Evolutionary conservation across 148 eudicot genomes (phyloP).

Genomic region (Amaranthus palmeri): DNA sequence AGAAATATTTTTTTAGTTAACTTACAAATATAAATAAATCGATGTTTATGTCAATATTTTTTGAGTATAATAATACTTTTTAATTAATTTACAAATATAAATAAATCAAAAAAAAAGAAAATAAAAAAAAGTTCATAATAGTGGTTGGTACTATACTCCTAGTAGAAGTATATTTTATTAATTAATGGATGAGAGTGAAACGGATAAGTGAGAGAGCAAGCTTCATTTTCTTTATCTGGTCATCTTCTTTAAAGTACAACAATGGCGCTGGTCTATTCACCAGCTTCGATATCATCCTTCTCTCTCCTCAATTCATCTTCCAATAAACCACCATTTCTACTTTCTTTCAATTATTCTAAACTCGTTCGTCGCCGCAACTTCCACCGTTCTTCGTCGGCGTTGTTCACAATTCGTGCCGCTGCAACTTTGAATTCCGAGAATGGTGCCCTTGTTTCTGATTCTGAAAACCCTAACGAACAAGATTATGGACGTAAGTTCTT

Average conservation of each 20-base stretch:
- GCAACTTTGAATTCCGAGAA: slow-evolving; percentile 57
- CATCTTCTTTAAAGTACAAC: slow-evolving; percentile 13
- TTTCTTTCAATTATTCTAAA: slow-evolving; percentile 18
- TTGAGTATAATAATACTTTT: no score
- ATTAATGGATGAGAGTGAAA: neutral
- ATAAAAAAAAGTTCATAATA: no score
- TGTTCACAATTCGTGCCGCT: slow-evolving; percentile 45
- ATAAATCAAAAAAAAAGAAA: no score
- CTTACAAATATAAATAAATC: no score
- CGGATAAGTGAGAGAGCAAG: slow-evolving; percentile 15
- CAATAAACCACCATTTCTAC: slow-evolving; percentile 9
- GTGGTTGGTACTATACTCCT: no score
- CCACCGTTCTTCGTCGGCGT: slow-evolving; percentile 15
- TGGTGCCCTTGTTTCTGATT: slow-evolving; percentile 49
- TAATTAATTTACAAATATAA: no score
- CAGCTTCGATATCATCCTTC: slow-evolving; percentile 21
- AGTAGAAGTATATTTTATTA: no score
- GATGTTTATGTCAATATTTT: no score
- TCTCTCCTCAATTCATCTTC: slow-evolving; percentile 19
- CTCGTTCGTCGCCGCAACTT: slow-evolving; percentile 19
- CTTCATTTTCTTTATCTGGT: neutral
- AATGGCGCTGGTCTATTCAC: slow-evolving; percentile 30
- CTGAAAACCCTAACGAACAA: slow-evolving; percentile 14
- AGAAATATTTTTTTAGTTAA: no score
- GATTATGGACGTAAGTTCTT: slow-evolving; percentile 67